Evolutionary conservation across 1,284 basidiomycete genomes (phyloP), one percentile per base, ranked within the genome.

Genomic region (Ustilago hordei): DNA sequence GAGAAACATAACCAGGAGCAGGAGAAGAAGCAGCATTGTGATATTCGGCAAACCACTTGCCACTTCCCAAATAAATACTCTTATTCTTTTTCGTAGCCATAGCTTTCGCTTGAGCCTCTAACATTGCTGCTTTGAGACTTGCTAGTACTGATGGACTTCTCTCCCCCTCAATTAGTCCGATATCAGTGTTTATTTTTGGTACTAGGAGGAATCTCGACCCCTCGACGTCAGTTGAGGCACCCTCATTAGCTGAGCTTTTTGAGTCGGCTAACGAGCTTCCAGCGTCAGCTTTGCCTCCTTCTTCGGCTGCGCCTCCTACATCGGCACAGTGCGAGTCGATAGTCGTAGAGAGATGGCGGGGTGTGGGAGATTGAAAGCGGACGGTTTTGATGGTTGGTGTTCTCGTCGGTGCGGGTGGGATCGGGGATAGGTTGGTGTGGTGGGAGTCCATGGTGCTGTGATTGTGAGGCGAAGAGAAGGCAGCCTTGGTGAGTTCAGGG

Each of bases 21-120:
- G 48, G 19, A 19, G 34, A 36, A 54, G 53, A 6, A 23, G n/a
- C 9, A 39, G 23, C 1, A 36, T n/a, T 15, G 31, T 34, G 12
- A 41, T 67, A 75, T 36, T 75, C 64, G 0, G 47, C 45, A 4
- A 35, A 54, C 75, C 75, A 77, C 5, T 38, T 15, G 1, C 31
- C 3, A 50, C 68, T 71, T 6, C 75, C 75, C 3, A 78, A 64
- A 41, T 78, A 78, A 23, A 78, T 34, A 3, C 36, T 38, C 17
- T 77, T 77, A 17, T 68, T 69, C 15, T 32, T 32, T n/a, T 45
- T 31, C 0, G 45, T 55, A 1, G 39, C n/a, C 28, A 17, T 50
- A 1, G 75, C 75, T 28, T 74, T 74, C 0, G 70, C 55, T 43
- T 71, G 48, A 0, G 75, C 75, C 48, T 74, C 71, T 12, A 74